Evolutionary conservation across 2,329 filamentous ascomycete genomes (phyloP), one percentile per base, ranked within the genome.

Genomic region (Fusarium stilboides): DNA sequence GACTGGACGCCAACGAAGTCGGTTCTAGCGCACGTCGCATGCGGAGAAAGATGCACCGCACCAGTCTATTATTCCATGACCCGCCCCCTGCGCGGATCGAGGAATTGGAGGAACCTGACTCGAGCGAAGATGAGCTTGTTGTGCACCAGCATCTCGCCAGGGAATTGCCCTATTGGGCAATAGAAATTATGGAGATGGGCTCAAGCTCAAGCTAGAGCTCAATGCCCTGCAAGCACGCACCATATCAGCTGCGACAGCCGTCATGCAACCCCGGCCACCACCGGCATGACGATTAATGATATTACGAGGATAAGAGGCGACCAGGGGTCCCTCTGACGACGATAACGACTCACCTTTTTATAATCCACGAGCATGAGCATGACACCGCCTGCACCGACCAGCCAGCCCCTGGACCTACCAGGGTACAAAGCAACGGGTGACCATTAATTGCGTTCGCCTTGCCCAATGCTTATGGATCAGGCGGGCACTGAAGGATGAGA

Each of bases 51-150:
- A 73, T 84, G 53, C 82, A 85, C 36, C 81, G 82, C 40, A 83
- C 83, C 44, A 81, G 80, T 62, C 70, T 85, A n/a, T 79, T 82
- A 26, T 85, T 86, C 65, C 79, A 83, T 20, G 85, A 87, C 60
- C 84, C 84, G 33, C 83, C 83, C 13, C 80, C 81, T 49, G 83
- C 83, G 13, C 80, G 83, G 37, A 87, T 87, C 59, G 84, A 86
- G 37, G 85, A 87, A 76, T 78, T 85, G 2, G 85, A 87, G 17
- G 85, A 87, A 74, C 85, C 85, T 13, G 80, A 82, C 58, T 85
- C 83, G 24, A 81, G 80, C 60, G 83, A 84, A 24, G 83, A 85
- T 40, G 82, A 84, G 50, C 76, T 76, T 44, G 72, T 78, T 15
- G 76, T 81, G 12, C 79, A 80, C 22, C 78, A 82, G 52, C 74